Base-by-base conservation (phyloP, 768 basidiomycete species). In the Termitomyces bulborhizus region DNA sequence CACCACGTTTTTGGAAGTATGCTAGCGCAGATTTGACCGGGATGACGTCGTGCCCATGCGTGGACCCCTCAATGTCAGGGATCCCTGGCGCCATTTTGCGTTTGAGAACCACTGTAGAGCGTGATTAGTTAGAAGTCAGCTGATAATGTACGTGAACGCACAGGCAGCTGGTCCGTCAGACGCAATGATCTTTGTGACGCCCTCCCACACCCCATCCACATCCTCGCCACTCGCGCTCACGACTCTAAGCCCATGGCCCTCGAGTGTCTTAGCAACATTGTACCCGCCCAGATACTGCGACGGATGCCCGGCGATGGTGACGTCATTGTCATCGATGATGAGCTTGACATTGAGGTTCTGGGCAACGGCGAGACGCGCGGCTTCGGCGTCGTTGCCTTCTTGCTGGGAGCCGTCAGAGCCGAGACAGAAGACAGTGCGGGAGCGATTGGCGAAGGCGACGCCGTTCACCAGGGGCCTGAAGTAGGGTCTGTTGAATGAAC, bases 371-470 rank as follows among this genome's bases (percentile, higher is more conserved):
- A 94, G 77, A 16, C 91, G 79, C 13, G 92, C 92, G 15, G 92
- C 92, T 66, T 94, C 92, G 1, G 92, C 91, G 62, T 93, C 90
- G 66, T 93, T 88, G 15, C 92, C 92, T 67, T 93, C 92, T 68
- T 94, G 92, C 66, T 93, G 90, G 4, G 90, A 92, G 8, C 92
- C 92, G 65, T 93, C 92, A 0, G 92, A 93, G 3, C 92, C 92
- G 21, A 94, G 78, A 66, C 85, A 84, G 71, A 93, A 93, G 11
- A 92, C 75, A 46, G 80, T 81, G 72, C 90, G 89, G 63, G 83
- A 82, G 32, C 78, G 77, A 71, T 93, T 82, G 34, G 90, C 90
- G 48, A 94, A 68, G 6, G 92, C 84, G 46, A 94, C 77, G 63
- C 92, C 91, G 66, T 93, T 93, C 51, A 93, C 87, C 59, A 89